These are phyloP conservation scores for Helminthosporium solani DNA, from an alignment of 2,329 filamentous ascomycete genomes.

Conservation along the genomic window DNA sequence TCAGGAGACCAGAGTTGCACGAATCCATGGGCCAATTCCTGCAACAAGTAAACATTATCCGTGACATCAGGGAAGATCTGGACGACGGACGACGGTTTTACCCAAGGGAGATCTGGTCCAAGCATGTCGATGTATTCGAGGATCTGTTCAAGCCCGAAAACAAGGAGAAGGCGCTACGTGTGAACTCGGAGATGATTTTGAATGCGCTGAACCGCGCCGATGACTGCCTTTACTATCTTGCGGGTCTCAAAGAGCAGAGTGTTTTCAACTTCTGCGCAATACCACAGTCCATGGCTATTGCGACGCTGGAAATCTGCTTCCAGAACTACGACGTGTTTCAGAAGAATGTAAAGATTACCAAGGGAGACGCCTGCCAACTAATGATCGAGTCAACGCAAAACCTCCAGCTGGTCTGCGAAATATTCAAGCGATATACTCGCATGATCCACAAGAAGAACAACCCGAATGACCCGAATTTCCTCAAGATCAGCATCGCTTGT, in stretches of 20 bases:
- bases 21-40: conserved; percentile 97
- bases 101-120: conserved; percentile 95
- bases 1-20: conserved; percentile 75
- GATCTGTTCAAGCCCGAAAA: conserved; percentile 85
- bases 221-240: conserved; percentile 97
- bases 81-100: conserved; percentile 88
- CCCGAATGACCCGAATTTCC: conserved; percentile 85
- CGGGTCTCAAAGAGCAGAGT: conserved; percentile 89
- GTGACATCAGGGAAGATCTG: conserved; percentile 88
- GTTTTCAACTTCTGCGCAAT: conserved; percentile 99
- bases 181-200: conserved; percentile 90
- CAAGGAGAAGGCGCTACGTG: conserved; percentile 74
- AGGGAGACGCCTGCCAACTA: conserved; percentile 85
- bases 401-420: conserved; percentile 73
- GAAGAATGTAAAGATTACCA: conserved; percentile 92
- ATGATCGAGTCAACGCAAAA: conserved; percentile 96
- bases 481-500: conserved; percentile 87
- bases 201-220: conserved; percentile 84
- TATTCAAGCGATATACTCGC: conserved; percentile 75
- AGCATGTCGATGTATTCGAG: conserved; percentile 85
- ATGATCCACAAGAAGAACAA: conserved; percentile 93
- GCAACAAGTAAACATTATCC: conserved; percentile 98
- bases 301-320: conserved; percentile 88
- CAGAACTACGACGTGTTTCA: conserved; percentile 84
- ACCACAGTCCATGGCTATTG: conserved; percentile 95